Evolutionary conservation across 805 yeast species (phyloP).

Genomic region (Candida oleophila): DNA sequence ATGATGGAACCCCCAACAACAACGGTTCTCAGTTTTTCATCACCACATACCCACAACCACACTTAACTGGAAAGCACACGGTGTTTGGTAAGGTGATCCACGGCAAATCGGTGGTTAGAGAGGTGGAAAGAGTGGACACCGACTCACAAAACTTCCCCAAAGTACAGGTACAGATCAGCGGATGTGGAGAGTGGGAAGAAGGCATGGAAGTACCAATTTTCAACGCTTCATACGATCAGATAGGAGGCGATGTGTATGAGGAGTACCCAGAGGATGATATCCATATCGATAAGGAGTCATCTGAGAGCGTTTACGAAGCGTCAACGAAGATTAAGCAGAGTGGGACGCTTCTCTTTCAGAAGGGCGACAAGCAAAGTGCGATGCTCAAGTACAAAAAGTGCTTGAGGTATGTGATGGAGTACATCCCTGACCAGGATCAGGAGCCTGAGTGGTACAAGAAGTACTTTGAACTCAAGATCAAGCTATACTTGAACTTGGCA

Average conservation of each 20-base stretch:
- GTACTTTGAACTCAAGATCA: constrained; percentile 51
- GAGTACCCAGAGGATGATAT: constrained; percentile 76
- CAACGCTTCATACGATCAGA: constrained; percentile 58
- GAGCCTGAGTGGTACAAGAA: constrained; percentile 52
- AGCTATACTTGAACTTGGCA: constrained; percentile 59
- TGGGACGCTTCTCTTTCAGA: constrained; percentile 60
- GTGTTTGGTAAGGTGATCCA: constrained; percentile 70
- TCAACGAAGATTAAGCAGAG: constrained; percentile 60
- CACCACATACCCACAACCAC: constrained; percentile 67
- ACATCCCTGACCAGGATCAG: constrained; percentile 65
- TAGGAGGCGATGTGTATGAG: constrained; percentile 73
- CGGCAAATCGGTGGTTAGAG: constrained; percentile 70
- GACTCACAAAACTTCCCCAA: constrained; percentile 42
- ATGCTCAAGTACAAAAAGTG: constrained; percentile 64
- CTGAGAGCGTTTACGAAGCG: constrained; percentile 51
- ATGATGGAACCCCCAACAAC: constrained; percentile 33
- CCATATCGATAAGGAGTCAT: constrained; percentile 56
- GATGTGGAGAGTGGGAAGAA: constrained; percentile 65
- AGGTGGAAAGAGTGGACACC: constrained; percentile 51
- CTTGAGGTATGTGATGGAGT: constrained; percentile 67
- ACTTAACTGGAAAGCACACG: constrained; percentile 72
- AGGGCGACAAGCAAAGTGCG: constrained; percentile 50
- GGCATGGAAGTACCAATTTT: constrained; percentile 54
- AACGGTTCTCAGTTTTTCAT: constrained; percentile 73
- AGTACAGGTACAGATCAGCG: constrained; percentile 46